These are phyloP conservation scores for Alternaria atra DNA, from an alignment of 2,329 filamentous ascomycete species.

Conservation along the genomic window DNA sequence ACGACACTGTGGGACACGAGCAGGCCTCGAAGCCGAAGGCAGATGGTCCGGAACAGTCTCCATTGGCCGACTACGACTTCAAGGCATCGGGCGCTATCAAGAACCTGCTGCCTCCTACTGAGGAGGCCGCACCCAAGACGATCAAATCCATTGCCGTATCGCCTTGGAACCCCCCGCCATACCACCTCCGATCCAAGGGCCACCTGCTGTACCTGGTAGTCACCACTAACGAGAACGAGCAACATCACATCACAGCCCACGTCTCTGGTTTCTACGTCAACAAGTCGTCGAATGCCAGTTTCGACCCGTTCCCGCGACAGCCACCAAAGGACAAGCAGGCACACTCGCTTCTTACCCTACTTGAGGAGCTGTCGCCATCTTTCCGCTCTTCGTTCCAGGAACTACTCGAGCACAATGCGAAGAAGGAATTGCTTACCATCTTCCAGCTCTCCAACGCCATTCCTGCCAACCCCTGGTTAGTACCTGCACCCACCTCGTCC, in stretches of 20 bases:
- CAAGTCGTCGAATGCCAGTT: constrained; percentile 93
- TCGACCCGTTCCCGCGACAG: constrained; percentile 84
- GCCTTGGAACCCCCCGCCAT: constrained; percentile 95
- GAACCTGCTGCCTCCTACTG: constrained; percentile 72
- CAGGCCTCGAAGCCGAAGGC: constrained; percentile 39
- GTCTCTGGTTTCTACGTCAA: constrained; percentile 97
- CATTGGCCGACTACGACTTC: constrained; percentile 78
- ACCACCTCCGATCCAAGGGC: constrained; percentile 87
- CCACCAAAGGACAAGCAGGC: constrained; percentile 80
- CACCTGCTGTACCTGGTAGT: constrained; percentile 90
- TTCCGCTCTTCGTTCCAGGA: constrained; percentile 79
- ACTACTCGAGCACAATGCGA: constrained; percentile 84
- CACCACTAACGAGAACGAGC: constrained; percentile 93
- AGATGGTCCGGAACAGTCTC: constrained; percentile 46
- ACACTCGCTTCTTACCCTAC: constrained; percentile 85
- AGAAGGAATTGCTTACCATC: constrained; percentile 86
- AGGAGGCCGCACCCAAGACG: constrained; percentile 81
- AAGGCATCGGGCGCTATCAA: constrained; percentile 72
- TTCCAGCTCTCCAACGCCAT: constrained; percentile 97
- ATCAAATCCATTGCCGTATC: constrained; percentile 89
- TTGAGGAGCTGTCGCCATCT: constrained; percentile 81
- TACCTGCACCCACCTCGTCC: constrained; percentile 72
- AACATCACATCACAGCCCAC: constrained; percentile 91
- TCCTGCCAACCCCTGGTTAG: constrained; percentile 90
- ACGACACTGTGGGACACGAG: constrained; percentile 74